A percentile compares a stretch with the other conserved stretches of the same genome.
These are phyloP conservation scores for Aspergillus persii DNA, from an alignment of 2,329 filamentous ascomycete genomes.

Conservation along the genomic window DNA sequence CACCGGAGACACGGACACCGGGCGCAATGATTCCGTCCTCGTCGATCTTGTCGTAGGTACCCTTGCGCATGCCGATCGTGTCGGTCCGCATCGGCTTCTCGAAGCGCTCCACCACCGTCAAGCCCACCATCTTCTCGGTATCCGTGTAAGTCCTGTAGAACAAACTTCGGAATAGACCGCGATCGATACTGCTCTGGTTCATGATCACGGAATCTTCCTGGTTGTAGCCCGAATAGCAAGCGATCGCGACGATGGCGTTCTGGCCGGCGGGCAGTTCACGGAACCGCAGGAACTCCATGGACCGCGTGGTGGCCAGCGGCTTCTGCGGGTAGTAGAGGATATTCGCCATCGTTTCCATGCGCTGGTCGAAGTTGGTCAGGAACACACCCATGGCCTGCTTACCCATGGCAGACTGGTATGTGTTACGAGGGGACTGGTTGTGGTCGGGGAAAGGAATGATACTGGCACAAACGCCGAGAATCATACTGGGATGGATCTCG, in stretches of 20 bases:
- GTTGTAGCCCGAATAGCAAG: constrained; percentile 97
- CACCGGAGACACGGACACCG: constrained; percentile 90
- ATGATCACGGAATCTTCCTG: constrained; percentile 99
- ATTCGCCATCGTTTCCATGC: constrained; percentile 99
- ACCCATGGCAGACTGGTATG: constrained; percentile 98
- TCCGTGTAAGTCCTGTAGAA: constrained; percentile 98
- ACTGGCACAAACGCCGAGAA: constrained; percentile 94
- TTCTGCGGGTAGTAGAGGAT: constrained; percentile 99
- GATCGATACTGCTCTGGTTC: constrained; percentile 99
- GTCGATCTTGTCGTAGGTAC: constrained; percentile 96
- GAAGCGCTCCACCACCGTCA: constrained; percentile 88
- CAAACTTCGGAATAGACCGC: constrained; percentile 92
- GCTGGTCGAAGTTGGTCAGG: constrained; percentile 91
- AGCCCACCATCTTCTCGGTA: constrained; percentile 91
- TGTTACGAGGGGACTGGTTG: constrained; percentile 96
- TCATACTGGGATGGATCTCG: constrained; percentile 99
- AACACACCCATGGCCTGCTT: constrained; percentile 99
- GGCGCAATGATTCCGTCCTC: constrained; percentile 93
- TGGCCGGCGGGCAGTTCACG: constrained; percentile 93
- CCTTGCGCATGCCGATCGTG: constrained; percentile 88
- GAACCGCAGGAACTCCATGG: constrained; percentile 99
- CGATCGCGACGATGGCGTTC: constrained; percentile 97
- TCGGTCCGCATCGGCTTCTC: constrained; percentile 90
- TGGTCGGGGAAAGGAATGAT: constrained; percentile 99
- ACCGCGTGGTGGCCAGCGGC: constrained; percentile 88